Conservation (phyloP, 768 basidiomycete species). For the Naganishia kalamii region DNA sequence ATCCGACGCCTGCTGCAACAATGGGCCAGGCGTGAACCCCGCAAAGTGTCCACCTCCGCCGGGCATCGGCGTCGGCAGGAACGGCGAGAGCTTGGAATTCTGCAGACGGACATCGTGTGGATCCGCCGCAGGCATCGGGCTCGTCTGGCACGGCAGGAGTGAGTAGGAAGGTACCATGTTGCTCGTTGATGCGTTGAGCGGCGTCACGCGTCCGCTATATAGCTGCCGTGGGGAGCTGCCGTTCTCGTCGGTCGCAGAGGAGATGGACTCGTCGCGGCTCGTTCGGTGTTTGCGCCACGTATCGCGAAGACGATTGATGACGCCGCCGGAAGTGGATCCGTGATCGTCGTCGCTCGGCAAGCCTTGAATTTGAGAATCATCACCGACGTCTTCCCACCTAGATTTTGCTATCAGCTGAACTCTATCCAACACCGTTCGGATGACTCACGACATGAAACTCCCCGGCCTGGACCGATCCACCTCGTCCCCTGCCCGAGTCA, state of each 20-base stretch:
- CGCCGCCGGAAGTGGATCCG: background rate
- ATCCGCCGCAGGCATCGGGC: slow-evolving; percentile 71
- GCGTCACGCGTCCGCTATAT: background rate
- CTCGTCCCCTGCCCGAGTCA: background rate
- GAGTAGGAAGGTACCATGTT: slow-evolving; percentile 54
- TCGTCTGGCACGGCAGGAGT: slow-evolving; percentile 55
- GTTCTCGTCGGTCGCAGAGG: background rate
- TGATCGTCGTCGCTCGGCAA: background rate
- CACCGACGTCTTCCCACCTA: background rate
- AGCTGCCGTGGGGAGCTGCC: background rate
- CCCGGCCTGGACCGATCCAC: background rate
- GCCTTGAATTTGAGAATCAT: background rate
- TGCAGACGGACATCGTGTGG: slow-evolving; percentile 66
- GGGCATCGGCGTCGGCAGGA: slow-evolving; percentile 66
- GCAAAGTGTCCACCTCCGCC: background rate
- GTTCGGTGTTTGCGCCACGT: slow-evolving; percentile 22
- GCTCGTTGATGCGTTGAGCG: background rate
- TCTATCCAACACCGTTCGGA: too few species aligned
- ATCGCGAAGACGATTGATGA: slow-evolving; percentile 31
- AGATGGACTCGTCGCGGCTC: slow-evolving; percentile 6
- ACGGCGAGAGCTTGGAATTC: slow-evolving; percentile 77
- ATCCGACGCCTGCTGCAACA: slow-evolving; percentile 41
- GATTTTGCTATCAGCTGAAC: too few species aligned
- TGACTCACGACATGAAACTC: slow-evolving; percentile 8
- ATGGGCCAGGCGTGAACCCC: slow-evolving; percentile 6